Evolutionary conservation across 169 alveolate species (phyloP).

Genomic region (Blepharisma undulans): DNA sequence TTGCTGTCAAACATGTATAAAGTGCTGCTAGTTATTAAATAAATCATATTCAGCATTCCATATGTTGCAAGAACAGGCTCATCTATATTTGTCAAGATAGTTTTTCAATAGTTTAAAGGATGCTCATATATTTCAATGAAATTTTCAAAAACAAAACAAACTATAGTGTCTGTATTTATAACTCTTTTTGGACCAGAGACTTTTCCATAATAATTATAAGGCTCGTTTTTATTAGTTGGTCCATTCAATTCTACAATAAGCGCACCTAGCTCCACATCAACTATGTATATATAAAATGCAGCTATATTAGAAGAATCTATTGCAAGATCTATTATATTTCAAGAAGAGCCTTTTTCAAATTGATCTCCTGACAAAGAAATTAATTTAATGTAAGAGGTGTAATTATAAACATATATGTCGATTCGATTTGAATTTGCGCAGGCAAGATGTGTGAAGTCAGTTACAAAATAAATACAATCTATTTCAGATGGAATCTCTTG

Average conservation of each 20-base stretch:
- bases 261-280: not conserved
- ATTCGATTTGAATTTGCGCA: too few species aligned
- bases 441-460: too few species aligned
- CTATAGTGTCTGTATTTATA: not conserved
- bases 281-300: too few species aligned
- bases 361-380: too few species aligned
- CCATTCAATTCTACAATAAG: not conserved
- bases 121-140: not conserved
- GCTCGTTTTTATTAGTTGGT: not conserved
- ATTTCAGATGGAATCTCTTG: too few species aligned
- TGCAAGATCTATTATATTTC: too few species aligned
- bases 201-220: not conserved
- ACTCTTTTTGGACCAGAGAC: not conserved
- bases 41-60: not conserved
- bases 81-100: not conserved
- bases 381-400: too few species aligned
- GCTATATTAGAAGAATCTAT: too few species aligned
- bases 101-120: not conserved
- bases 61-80: not conserved
- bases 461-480: too few species aligned
- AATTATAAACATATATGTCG: too few species aligned
- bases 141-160: not conserved
- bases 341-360: too few species aligned
- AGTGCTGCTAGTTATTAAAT: not conserved
- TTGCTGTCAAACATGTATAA: not conserved